Evolutionary conservation across 768 basidiomycete species (phyloP), one percentile per base, ranked within the genome.

Genomic region (Lepiota brunneoincarnata): DNA sequence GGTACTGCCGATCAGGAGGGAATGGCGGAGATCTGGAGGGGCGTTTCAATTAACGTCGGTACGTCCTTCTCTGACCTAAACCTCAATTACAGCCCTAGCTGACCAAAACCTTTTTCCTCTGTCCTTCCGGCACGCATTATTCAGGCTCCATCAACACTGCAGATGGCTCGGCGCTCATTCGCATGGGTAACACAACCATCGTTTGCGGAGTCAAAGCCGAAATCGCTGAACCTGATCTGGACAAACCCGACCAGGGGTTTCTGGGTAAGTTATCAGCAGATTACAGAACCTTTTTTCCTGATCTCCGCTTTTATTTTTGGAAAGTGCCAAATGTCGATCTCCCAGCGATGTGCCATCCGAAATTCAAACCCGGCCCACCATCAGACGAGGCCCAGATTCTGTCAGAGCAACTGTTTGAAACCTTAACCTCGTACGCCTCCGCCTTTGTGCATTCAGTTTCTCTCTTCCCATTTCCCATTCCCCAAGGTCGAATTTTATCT

Each of bases 191-290:
- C 43, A 97, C 96, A n/a, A 98, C 93, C 1, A 76, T 98, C 35
- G 91, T 98, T 0, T 98, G 95, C 63, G 97, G 97, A 1, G 83
- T 99, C 59, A 98, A 97, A 66, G 94, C 93, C 12, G 95, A 98
- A 70, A 87, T 96, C 37, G 87, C 93, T 23, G 91, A 93, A 62
- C 96, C 96, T 4, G 89, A 91, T 60, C 65, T 96, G 15, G 86
- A 93, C 58, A 69, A 69, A 2, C 90, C 88, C 0, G 72, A 79
- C 14, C 77, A 84, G 24, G 96, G 96, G 0, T 98, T 89, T 65
- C 63, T 98, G 20, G 94, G 95, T 94, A 60, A 54, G 80, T 21
- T 23, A 48, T 35, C n/a, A 10, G 17, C 24, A 10, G 18, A 28
- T 6, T 26, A 14, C 43, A 28, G 26, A 28, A 3, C 7, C 7